Conservation (phyloP, 139 green algal species). For the Chlorella sorokiniana region DNA sequence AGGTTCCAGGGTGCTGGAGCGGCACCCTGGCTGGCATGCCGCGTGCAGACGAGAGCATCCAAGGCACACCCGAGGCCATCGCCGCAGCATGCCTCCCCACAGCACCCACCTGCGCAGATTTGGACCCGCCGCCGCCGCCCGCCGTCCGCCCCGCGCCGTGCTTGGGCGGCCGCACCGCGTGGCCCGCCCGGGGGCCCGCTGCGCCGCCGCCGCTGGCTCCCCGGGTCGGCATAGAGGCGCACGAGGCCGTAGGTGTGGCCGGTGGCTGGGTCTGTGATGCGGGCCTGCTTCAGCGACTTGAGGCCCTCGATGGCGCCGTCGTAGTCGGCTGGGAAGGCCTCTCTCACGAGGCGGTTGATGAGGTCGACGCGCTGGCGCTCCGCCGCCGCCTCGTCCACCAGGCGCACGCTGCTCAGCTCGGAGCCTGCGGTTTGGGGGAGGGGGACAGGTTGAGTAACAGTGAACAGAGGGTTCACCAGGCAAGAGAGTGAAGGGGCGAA, state of each 20-base stretch:
- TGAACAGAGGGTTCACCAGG: background rate
- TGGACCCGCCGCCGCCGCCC: background rate
- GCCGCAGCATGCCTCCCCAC: too few relatives aligned
- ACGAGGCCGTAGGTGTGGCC: constrained; percentile 40
- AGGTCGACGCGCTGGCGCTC: constrained; percentile 39
- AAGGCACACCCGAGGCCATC: too few relatives aligned
- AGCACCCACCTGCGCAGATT: background rate
- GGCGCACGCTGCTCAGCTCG: constrained; percentile 29
- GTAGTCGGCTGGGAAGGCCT: constrained; percentile 31
- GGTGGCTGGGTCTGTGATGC: constrained; percentile 37
- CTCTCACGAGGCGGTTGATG: constrained; percentile 40
- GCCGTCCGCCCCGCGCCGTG: background rate
- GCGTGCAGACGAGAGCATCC: background rate
- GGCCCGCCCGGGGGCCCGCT: background rate
- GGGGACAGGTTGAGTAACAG: background rate
- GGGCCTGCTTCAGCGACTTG: constrained; percentile 39
- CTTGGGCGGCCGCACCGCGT: background rate
- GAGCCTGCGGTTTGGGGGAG: constrained; percentile 1
- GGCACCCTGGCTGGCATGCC: too few relatives aligned
- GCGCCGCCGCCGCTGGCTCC: background rate
- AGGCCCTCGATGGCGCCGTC: constrained; percentile 48
- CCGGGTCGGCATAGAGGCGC: constrained; percentile 45
- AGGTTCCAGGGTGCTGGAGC: too few relatives aligned
- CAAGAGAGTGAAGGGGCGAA: too few relatives aligned
- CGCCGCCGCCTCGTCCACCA: constrained; percentile 27